These are phyloP conservation scores for Tetracentron sinense DNA, from an alignment of 164 flowering plant genomes.

Conservation along the genomic window DNA sequence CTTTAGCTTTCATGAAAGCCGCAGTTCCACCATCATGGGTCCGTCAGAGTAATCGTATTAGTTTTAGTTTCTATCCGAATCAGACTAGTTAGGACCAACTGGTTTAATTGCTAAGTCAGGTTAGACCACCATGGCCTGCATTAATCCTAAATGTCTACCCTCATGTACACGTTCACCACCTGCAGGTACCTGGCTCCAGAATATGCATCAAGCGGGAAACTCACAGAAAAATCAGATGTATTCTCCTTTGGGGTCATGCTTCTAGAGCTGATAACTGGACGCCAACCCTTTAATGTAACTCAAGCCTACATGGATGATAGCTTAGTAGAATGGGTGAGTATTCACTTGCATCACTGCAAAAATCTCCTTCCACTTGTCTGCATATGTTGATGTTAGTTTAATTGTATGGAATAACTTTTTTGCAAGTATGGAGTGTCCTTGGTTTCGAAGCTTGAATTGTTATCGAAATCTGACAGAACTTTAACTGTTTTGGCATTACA, in stretches of 20 bases:
- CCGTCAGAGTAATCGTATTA: not conserved
- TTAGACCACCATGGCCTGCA: not conserved
- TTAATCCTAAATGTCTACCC: not conserved
- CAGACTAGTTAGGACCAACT: not conserved
- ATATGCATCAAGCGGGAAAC: slow-evolving; percentile 89
- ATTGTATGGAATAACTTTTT: too few species aligned
- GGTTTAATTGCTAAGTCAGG: not conserved
- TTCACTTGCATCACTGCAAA: not conserved
- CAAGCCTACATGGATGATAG: slow-evolving; percentile 68
- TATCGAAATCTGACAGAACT: not conserved
- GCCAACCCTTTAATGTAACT: slow-evolving; percentile 59
- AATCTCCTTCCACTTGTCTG: too few species aligned
- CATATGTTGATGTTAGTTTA: too few species aligned
- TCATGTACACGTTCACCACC: not conserved
- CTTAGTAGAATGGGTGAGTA: slow-evolving; percentile 89
- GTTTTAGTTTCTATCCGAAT: not conserved
- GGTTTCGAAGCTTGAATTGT: not conserved
- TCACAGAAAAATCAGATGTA: slow-evolving; percentile 86
- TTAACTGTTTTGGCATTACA: slow-evolving; percentile 23
- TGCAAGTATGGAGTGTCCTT: not conserved
- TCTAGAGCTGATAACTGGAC: slow-evolving; percentile 87
- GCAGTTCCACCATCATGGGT: too few species aligned
- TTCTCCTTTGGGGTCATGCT: slow-evolving; percentile 94
- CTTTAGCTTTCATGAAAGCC: too few species aligned
- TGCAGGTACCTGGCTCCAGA: slow-evolving; percentile 93